A percentile compares a stretch with the other conserved stretches of the same genome.
These are phyloP conservation scores for Salix koriyanagi DNA, from an alignment of 345 rosid genomes.

Conservation along the genomic window DNA sequence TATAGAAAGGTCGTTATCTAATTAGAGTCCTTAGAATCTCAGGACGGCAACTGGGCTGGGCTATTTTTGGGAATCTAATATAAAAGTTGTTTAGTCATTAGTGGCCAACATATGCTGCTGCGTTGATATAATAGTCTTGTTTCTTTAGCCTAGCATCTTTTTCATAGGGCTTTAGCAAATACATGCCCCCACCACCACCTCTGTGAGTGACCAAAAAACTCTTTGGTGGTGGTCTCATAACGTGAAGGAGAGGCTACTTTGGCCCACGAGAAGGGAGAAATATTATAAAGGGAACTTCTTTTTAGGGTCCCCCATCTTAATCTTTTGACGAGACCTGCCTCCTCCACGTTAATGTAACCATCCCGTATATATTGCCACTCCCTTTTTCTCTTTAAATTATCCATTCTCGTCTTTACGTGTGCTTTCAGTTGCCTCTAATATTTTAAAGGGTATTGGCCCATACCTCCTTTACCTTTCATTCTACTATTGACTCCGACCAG, in stretches of 20 bases:
- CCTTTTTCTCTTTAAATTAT: background rate
- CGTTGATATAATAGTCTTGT: conserved; percentile 19
- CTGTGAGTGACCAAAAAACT: background rate
- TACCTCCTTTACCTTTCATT: conserved; percentile 13
- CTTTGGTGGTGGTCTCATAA: background rate
- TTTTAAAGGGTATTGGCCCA: conserved; percentile 14
- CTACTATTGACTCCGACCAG: conserved; percentile 19
- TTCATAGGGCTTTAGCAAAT: background rate
- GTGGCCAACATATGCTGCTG: conserved; percentile 36
- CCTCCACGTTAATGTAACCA: conserved; percentile 37
- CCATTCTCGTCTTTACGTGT: background rate
- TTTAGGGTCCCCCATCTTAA: conserved; percentile 51
- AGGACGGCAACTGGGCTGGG: conserved; percentile 46
- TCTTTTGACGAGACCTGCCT: conserved; percentile 59
- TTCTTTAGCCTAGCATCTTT: background rate
- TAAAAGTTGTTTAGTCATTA: conserved; percentile 23
- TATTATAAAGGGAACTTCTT: conserved; percentile 53
- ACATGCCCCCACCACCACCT: conserved; percentile 8
- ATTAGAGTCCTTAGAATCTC: conserved; percentile 37
- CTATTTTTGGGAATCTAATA: conserved; percentile 24
- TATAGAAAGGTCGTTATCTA: conserved; percentile 22
- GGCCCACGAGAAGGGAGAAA: conserved; percentile 10
- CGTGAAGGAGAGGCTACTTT: conserved; percentile 7
- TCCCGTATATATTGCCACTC: background rate
- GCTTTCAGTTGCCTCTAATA: background rate